Conservation (phyloP, 768 basidiomycete species). For the Postia placenta region DNA sequence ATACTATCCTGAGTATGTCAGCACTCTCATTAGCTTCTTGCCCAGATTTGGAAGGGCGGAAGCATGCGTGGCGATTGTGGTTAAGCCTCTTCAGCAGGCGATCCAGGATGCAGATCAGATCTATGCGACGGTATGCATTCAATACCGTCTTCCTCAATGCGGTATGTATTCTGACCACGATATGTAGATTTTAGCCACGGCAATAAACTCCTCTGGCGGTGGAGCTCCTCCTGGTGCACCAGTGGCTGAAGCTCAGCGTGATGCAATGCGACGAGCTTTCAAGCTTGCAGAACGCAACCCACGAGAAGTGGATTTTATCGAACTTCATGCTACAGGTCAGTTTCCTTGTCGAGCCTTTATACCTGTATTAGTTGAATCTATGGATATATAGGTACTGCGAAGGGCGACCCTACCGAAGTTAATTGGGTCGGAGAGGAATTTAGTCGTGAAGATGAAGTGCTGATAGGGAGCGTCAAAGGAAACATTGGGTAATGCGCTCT, state of each 20-base stretch:
- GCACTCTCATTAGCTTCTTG: slow-evolving; percentile 1
- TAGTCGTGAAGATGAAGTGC: slow-evolving; percentile 25
- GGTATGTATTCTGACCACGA: not conserved
- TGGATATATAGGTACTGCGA: slow-evolving; percentile 28
- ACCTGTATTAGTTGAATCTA: not conserved
- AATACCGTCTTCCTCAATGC: not conserved
- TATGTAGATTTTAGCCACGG: slow-evolving; percentile 33
- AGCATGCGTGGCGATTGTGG: slow-evolving; percentile 31
- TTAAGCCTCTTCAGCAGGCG: slow-evolving; percentile 35
- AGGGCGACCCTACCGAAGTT: slow-evolving; percentile 45
- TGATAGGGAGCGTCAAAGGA: slow-evolving; percentile 40
- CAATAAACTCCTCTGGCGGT: slow-evolving; percentile 31
- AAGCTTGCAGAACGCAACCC: slow-evolving; percentile 25
- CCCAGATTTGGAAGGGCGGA: slow-evolving; percentile 34
- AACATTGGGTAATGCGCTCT: slow-evolving; percentile 42
- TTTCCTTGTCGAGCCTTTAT: not conserved
- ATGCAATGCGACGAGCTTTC: slow-evolving; percentile 35
- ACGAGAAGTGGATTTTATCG: slow-evolving; percentile 40
- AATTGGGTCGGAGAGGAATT: slow-evolving; percentile 40
- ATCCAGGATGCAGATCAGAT: slow-evolving; percentile 33
- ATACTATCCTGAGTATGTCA: not conserved
- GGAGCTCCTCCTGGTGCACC: slow-evolving; percentile 32
- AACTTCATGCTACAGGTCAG: slow-evolving; percentile 41
- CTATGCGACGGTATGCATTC: slow-evolving; percentile 30
- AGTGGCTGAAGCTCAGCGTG: slow-evolving; percentile 30